Conservation (phyloP, 257 asterid species). For the Capsicum rhomboideum region DNA sequence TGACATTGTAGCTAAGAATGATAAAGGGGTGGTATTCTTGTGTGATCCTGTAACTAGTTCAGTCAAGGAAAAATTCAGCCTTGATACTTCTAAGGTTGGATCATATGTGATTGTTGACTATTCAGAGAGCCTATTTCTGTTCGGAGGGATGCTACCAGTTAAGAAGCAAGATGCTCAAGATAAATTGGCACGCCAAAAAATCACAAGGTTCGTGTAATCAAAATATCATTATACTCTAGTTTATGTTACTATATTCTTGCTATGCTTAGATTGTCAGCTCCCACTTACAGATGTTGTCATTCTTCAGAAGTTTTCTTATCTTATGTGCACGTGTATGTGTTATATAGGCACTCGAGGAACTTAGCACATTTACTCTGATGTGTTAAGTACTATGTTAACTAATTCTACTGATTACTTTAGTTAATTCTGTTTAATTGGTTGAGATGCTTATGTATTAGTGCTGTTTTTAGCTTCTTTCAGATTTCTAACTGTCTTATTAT, state of each 20-base stretch:
- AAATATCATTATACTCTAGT: not conserved
- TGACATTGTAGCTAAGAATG: conserved; percentile 1
- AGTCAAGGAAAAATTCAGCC: not conserved
- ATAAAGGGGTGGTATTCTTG: not conserved
- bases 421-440: not conserved
- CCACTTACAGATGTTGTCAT: not conserved
- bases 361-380: not conserved
- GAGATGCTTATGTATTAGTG: not conserved
- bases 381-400: not conserved
- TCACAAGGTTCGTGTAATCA: not conserved
- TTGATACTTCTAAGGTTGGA: not conserved
- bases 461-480: not conserved
- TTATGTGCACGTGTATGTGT: not conserved
- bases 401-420: not conserved
- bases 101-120: not conserved
- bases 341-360: not conserved
- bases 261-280: not conserved
- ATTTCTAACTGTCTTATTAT: not conserved
- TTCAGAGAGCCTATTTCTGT: not conserved
- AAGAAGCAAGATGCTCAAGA: not conserved
- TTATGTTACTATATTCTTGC: not conserved
- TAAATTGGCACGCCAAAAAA: not conserved
- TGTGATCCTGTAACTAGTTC: not conserved
- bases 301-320: not conserved
- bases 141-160: not conserved